Evolutionary conservation across 192 early-diverging fungal genomes (phyloP), one percentile per base, ranked within the genome.

Genomic region (Mortierella claussenii): DNA sequence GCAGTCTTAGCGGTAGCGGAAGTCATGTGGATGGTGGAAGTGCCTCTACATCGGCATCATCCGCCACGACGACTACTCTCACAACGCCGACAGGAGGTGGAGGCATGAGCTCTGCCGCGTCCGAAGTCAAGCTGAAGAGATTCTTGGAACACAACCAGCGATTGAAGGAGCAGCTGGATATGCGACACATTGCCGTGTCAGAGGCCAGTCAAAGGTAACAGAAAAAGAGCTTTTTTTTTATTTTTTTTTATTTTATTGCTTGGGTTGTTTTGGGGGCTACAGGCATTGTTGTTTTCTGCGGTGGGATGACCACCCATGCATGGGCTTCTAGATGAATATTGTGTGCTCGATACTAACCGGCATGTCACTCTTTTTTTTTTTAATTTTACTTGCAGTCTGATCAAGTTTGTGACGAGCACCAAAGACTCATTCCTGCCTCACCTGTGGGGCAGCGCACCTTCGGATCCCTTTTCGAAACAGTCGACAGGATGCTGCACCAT

Each of bases 111-210:
- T 51, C 70, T 0, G 62, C 62, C 9, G 80, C 83, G 50, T 80
- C 81, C n/a, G 91, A 94, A 47, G 71, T 86, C 61, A 92, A 92
- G 56, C 81, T 92, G 40, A 76, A 86, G 57, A 87, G 90, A 69
- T 85, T 94, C 53, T 61, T 85, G 74, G 92, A 94, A 78, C 82
- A 89, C 68, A 92, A 89, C 79, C 84, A 85, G 59, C 84, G 89
- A n/a, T 65, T 94, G 52, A 83, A 85, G 68, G 91, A 94, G 60
- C 91, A 90, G 74, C 88, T 94, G 36, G 92, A 94, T 51, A 84
- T 94, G 68, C 86, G 82, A 21, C 88, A 91, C 33, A 90, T 94
- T 20, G 80, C 90, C 33, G 89, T 92, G 31, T 92, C 92, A 36
- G 89, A 92, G 57, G 91, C 92, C 31, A 76, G 80, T 54, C 57